These are phyloP conservation scores for Yamadazyma nakazawae DNA, from an alignment of 805 yeast genomes.

Conservation along the genomic window DNA sequence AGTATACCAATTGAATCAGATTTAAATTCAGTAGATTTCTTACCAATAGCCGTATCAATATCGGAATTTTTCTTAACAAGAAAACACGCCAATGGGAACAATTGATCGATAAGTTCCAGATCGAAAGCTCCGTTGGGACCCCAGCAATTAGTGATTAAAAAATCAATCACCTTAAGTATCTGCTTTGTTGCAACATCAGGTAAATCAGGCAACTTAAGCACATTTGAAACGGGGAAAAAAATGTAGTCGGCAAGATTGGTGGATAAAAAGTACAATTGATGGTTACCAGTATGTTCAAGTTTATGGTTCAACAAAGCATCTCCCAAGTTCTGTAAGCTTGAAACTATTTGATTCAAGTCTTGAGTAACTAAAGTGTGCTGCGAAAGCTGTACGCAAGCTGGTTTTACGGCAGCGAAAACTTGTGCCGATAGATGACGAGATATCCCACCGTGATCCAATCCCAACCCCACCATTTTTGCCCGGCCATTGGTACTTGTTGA, in stretches of 20 bases:
- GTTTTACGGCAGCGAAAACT: constrained; percentile 28
- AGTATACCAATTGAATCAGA: background rate
- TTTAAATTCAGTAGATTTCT: constrained; percentile 1
- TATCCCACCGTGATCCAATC: constrained; percentile 12
- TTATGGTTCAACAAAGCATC: constrained; percentile 19
- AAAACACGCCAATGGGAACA: constrained; percentile 28
- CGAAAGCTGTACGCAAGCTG: constrained; percentile 29
- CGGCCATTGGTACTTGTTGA: background rate
- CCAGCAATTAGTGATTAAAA: constrained; percentile 31
- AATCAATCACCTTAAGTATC: constrained; percentile 27
- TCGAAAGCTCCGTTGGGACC: constrained; percentile 18
- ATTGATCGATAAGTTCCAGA: constrained; percentile 29
- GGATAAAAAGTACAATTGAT: constrained; percentile 21
- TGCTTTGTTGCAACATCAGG: constrained; percentile 18
- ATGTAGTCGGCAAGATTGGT: constrained; percentile 38
- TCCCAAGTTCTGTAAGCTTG: constrained; percentile 11
- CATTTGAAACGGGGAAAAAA: constrained; percentile 36
- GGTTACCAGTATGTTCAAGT: background rate
- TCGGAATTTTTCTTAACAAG: constrained; percentile 1
- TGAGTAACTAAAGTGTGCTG: constrained; percentile 18
- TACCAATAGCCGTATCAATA: background rate
- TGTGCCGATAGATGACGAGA: constrained; percentile 11
- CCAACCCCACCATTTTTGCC: background rate
- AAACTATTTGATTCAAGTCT: constrained; percentile 9
- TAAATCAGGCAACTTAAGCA: constrained; percentile 27